Conservation (phyloP, 78 protist species). For the Dictyostelium capitatum region DNA sequence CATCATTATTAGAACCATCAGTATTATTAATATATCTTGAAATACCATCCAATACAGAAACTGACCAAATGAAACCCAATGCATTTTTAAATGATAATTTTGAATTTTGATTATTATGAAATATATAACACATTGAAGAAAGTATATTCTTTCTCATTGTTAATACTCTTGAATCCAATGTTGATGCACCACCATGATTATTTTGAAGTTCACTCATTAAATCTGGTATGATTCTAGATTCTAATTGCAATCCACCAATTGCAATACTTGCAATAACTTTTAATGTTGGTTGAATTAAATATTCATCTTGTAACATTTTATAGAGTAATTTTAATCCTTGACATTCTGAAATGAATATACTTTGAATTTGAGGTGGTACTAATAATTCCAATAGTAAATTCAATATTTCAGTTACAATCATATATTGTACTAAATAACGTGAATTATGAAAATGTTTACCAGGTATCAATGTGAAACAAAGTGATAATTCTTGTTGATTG, state of each 20-base stretch:
- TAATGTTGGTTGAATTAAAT: conserved; percentile 60
- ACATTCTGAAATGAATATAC: conserved; percentile 31
- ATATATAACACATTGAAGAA: conserved; percentile 76
- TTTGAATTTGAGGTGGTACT: conserved; percentile 19
- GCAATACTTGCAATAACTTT: conserved; percentile 51
- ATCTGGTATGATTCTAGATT: conserved; percentile 64
- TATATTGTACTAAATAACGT: conserved; percentile 36
- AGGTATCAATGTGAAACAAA: conserved; percentile 41
- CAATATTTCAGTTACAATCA: conserved; percentile 18
- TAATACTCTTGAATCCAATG: conserved; percentile 51
- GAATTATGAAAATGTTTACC: neutral
- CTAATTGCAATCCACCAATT: conserved; percentile 45
- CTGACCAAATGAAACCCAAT: conserved; percentile 80
- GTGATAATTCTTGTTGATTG: neutral
- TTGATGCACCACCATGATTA: conserved; percentile 52
- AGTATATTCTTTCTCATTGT: conserved; percentile 70
- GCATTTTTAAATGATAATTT: conserved; percentile 60
- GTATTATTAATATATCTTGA: conserved; percentile 21
- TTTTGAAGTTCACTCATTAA: conserved; percentile 39
- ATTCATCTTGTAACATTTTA: conserved; percentile 19
- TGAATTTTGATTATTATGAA: conserved; percentile 64
- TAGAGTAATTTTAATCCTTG: conserved; percentile 29
- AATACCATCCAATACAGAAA: conserved; percentile 77
- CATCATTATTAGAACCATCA: neutral
- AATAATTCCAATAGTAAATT: conserved; percentile 39